Conservation (phyloP, 306 rosid genomes). For the Corylus americana region DNA sequence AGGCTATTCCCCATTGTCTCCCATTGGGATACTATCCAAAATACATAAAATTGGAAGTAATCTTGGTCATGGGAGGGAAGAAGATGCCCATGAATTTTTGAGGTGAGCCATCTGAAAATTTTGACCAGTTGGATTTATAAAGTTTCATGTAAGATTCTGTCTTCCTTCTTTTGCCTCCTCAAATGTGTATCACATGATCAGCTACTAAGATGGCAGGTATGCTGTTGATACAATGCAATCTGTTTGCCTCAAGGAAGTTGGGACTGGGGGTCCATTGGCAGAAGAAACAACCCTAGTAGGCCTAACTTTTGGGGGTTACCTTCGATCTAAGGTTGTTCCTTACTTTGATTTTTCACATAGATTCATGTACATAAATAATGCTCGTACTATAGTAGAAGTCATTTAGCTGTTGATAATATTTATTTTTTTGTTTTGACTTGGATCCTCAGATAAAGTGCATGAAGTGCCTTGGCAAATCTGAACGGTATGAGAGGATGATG, state of each 20-base stretch:
- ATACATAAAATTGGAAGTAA: constrained; percentile 76
- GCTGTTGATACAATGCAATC: constrained; percentile 85
- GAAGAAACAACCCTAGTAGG: constrained; percentile 79
- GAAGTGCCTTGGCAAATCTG: constrained; percentile 72
- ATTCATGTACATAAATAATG: constrained; percentile 13
- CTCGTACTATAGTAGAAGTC: background rate
- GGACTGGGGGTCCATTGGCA: constrained; percentile 53
- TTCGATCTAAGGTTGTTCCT: constrained; percentile 70
- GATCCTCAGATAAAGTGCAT: constrained; percentile 70
- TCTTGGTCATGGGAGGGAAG: constrained; percentile 82
- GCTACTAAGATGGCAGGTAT: constrained; percentile 59
- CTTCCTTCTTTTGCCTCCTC: constrained; percentile 3
- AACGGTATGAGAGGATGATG: constrained; percentile 74
- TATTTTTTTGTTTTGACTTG: constrained; percentile 17
- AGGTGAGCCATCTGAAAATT: constrained; percentile 55
- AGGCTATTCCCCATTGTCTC: constrained; percentile 72
- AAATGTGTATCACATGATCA: constrained; percentile 21
- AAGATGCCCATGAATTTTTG: constrained; percentile 86
- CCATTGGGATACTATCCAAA: constrained; percentile 73
- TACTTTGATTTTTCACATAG: constrained; percentile 3
- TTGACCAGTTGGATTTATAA: constrained; percentile 17
- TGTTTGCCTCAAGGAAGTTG: constrained; percentile 67
- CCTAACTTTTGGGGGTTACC: constrained; percentile 75
- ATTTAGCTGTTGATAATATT: background rate
- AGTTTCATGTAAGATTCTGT: background rate